These are phyloP conservation scores for Xylogone sp. DNA, from an alignment of 2,329 filamentous ascomycete genomes.

Conservation along the genomic window DNA sequence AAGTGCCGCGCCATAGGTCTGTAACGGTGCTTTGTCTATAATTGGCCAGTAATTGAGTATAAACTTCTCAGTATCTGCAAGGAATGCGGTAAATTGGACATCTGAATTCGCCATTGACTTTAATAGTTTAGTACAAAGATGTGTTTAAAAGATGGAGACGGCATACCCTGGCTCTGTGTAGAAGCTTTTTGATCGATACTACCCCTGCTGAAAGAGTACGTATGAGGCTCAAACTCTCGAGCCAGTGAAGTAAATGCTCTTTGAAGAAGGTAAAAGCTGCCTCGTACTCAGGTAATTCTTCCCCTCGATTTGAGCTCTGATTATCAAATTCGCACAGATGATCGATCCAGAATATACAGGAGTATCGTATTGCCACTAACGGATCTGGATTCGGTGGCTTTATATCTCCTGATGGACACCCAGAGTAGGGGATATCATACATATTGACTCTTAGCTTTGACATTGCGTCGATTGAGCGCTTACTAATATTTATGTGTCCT, in stretches of 20 bases:
- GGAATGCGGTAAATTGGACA: background rate
- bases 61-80: conserved; percentile 14
- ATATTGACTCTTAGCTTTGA: conserved; percentile 22
- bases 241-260: conserved; percentile 9
- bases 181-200: background rate
- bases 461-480: conserved; percentile 13
- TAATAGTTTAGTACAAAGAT: background rate
- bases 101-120: background rate
- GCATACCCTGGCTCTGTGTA: background rate
- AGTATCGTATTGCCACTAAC: conserved; percentile 17
- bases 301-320: conserved; percentile 2
- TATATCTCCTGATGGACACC: conserved; percentile 13
- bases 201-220: background rate
- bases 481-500: conserved; percentile 12
- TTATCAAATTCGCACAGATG: conserved; percentile 24
- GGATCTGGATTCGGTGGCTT: conserved; percentile 20
- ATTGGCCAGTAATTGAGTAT: conserved; percentile 5
- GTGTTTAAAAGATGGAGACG: background rate
- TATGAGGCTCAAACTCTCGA: conserved; percentile 4
- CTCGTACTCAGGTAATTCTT: conserved; percentile 6
- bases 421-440: conserved; percentile 19
- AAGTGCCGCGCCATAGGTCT: conserved; percentile 12
- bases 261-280: conserved; percentile 5
- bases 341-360: conserved; percentile 31
- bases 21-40: conserved; percentile 13